Base-by-base conservation (phyloP, 441 rosid genomes). In the Cnidoscolus chayamansa region DNA sequence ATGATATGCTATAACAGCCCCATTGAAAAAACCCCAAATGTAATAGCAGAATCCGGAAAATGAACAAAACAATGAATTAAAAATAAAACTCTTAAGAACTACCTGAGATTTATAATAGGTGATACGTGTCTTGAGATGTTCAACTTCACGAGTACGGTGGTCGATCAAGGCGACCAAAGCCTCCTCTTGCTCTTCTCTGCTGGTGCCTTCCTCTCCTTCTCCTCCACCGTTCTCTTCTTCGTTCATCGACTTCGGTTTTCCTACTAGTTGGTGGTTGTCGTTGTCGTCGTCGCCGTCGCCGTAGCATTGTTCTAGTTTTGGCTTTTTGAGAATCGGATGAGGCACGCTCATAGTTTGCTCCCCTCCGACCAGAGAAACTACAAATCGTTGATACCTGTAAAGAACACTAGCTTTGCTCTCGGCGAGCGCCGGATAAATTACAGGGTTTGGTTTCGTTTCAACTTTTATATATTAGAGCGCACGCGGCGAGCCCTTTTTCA, bases 21-120 rank as follows among this genome's bases (percentile, higher is more conserved):
- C 17, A 35, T 2, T 8, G 47, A 53, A 55, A 54, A 54, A 63
- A 1, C 68, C 58, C 63, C 2, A 65, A 25, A 45, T 62, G 11
- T 47, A 55, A 31, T 11, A 1, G 35, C 7, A 55, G 49, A 55
- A 11, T 55, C 51, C 50, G 31, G 49, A 60, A 59, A 51, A 1
- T 37, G 4, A 11, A 5, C 9, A 50, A 15, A 49, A 11, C 4
- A 15, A 43, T 20, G 1, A 37, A 43, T 10, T 19, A 13, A 40
- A 32, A 16, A 56, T 37, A 16, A 1, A 47, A 64, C 12, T 68
- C 13, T 6, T 30, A 48, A 31, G 37, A 11, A 15, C 12, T 63
- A 91, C 97, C 97, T 90, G 94, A 81, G 88, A 77, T 62, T 76
- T 80, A 84, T 91, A 94, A 81, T 89, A 89, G 72, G 88, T 40